phyloP scores from a whole-genome alignment of 257 asterid genomes.

The Henckelia pumila region DNA sequence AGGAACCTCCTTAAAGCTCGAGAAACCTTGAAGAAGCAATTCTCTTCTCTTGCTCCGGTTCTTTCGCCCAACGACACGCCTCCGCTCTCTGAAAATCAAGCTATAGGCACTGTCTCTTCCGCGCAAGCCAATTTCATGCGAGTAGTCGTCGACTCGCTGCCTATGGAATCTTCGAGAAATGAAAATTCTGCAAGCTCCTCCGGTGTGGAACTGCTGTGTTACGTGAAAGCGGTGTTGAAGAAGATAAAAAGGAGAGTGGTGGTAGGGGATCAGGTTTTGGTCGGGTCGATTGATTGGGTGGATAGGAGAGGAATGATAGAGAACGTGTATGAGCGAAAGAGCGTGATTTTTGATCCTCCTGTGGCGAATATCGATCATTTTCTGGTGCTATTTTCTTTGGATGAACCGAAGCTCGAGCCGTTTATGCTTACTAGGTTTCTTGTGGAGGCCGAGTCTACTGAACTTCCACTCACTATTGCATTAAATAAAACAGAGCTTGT shows the following conservation, averaged over 20 bases:
- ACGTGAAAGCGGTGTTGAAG: constrained; percentile 88
- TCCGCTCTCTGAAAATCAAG: constrained; percentile 58
- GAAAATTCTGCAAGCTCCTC: constrained; percentile 33
- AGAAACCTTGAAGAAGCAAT: constrained; percentile 58
- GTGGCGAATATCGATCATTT: constrained; percentile 91
- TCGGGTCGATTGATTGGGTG: constrained; percentile 85
- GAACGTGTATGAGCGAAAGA: constrained; percentile 70
- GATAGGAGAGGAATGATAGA: constrained; percentile 92
- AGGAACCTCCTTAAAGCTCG: constrained; percentile 68
- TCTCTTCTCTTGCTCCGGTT: constrained; percentile 61
- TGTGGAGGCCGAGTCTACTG: constrained; percentile 92
- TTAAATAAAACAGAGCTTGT: constrained; percentile 83
- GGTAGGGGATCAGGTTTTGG: constrained; percentile 90
- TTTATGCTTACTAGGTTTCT: constrained; percentile 80
- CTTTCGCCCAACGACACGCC: constrained; percentile 55
- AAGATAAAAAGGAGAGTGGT: constrained; percentile 88
- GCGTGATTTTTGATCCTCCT: constrained; percentile 83
- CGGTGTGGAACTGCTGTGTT: constrained; percentile 79
- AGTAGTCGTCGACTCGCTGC: constrained; percentile 59
- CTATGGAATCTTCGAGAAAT: constrained; percentile 21
- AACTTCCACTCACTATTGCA: constrained; percentile 78
- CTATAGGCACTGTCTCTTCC: constrained; percentile 78
- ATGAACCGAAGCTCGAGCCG: constrained; percentile 79
- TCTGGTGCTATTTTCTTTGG: constrained; percentile 74
- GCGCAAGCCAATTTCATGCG: constrained; percentile 98